Evolutionary conservation across 2,329 filamentous ascomycete species (phyloP), one percentile per base, ranked within the genome.

Genomic region (Colletotrichum agaves): DNA sequence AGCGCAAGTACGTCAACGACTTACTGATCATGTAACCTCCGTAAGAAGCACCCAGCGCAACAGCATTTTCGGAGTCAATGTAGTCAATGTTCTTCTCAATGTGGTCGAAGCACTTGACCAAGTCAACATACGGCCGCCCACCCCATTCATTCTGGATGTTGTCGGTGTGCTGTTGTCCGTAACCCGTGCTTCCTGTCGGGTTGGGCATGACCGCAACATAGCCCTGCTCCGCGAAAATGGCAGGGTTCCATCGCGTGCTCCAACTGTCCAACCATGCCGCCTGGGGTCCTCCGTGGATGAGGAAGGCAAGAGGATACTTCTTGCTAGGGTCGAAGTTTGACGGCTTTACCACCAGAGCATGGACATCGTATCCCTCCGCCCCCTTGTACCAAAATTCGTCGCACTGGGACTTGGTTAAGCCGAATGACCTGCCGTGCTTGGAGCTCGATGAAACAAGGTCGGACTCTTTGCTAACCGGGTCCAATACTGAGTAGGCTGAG

Each of bases 201-300:
- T 97, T 97, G 10, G 93, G 92, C 56, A 89, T 86, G 52, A 97
- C 88, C 21, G 91, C 92, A 3, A 97, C 86, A 75, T 96, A 97
- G 50, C 93, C 93, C 79, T 95, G 92, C 77, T 97, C 93, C 3
- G 93, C 93, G 75, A 93, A 97, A 10, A 95, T 86, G 67, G 92
- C 92, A 2, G 92, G 91, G 75, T 97, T 97, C 93, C 93, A 97
- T 17, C 93, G 85, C 2, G 90, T 93, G 76, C 87, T 91, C 92
- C 93, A 97, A 31, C 85, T 83, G 74, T 96, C 91, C 35, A 78
- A 81, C 90, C 92, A 95, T 0, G 92, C 88, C 21, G 90, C 88
- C 76, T 96, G 92, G 0, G 93, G 93, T 0, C 93, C 93, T 61
- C 93, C 93, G 74, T 97, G 93, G 70, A 97, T 92, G 46, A 94